These are phyloP conservation scores for Dactylis glomerata DNA, from an alignment of 176 grass and related monocot species.

Conservation along the genomic window DNA sequence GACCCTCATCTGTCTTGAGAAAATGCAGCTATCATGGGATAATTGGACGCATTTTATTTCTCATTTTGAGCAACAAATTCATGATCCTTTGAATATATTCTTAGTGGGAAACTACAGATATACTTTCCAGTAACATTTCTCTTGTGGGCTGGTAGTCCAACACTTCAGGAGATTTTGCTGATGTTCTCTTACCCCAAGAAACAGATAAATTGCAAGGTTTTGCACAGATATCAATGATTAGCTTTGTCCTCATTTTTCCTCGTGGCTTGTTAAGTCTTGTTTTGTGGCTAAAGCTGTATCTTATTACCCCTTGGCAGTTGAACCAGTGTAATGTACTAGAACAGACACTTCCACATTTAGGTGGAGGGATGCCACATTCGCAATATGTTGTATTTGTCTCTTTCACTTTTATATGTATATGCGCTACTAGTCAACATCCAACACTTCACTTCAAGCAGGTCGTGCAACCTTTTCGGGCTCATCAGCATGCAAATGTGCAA, in stretches of 20 bases:
- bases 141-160: neutral
- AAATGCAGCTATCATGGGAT: neutral
- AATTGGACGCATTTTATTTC: neutral
- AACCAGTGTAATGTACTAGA: neutral
- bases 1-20: neutral
- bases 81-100: neutral
- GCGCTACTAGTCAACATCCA: neutral
- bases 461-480: conserved; percentile 26
- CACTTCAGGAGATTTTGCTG: neutral
- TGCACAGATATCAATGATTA: neutral
- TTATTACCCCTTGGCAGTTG: neutral
- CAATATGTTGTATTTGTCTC: neutral
- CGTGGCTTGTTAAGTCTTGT: neutral
- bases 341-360: neutral
- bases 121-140: conserved; percentile 5
- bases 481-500: conserved; percentile 24
- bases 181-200: neutral
- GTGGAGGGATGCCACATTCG: conserved; percentile 4
- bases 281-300: conserved; percentile 9
- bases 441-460: conserved; percentile 28
- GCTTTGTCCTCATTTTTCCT: neutral
- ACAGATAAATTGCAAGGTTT: neutral
- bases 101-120: conserved; percentile 7
- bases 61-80: neutral
- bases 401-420: neutral